Evolutionary conservation across 352 stramenopile genomes (phyloP), one percentile per base, ranked within the genome.

Genomic region (Globisporangium solare): DNA sequence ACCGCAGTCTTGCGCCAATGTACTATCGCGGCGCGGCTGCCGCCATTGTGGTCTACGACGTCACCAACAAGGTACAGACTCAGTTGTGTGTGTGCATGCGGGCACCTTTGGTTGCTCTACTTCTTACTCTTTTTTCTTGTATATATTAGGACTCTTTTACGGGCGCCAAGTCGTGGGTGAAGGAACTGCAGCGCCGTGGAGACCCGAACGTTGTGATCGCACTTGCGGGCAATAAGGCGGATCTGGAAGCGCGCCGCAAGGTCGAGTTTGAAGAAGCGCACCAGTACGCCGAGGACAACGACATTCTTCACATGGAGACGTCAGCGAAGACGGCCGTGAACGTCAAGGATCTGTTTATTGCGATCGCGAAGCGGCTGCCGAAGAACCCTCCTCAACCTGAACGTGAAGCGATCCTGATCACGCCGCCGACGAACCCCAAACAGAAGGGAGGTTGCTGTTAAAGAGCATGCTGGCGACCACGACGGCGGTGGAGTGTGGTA

Each of bases 301-400:
- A 97, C 55, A 98, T 99, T 70, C 77, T 99, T 17, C 97, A 99
- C 82, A 95, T 99, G 82, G 97, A 99, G 66, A 99, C 97, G 46
- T 99, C 94, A 6, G 98, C 98, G 41, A 99, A 99, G 83, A 99
- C 97, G 54, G 93, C 95, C 3, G 97, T 97, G 60, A 99, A 99
- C 73, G 97, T 99, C 35, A 98, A 98, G 71, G 87, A 98, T 47
- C 78, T 99, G 43, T 99, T 99, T 71, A 89, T 98, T 14, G 95
- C 98, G 56, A 99, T 99, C 60, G 85, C 85, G 18, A 90, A 92
- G 70, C 73, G 76, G 40, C 70, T 94, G 56, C 85, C 85, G 6
- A 92, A 94, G 76, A 92, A 86, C 57, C 79, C 82, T 31, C 76
- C 78, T 37, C 85, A 94, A 60, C 79, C 83, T 13, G 83, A 92